Base-by-base conservation (phyloP, 495 filamentous ascomycete species). In the Opeltia flavorubescens region DNA sequence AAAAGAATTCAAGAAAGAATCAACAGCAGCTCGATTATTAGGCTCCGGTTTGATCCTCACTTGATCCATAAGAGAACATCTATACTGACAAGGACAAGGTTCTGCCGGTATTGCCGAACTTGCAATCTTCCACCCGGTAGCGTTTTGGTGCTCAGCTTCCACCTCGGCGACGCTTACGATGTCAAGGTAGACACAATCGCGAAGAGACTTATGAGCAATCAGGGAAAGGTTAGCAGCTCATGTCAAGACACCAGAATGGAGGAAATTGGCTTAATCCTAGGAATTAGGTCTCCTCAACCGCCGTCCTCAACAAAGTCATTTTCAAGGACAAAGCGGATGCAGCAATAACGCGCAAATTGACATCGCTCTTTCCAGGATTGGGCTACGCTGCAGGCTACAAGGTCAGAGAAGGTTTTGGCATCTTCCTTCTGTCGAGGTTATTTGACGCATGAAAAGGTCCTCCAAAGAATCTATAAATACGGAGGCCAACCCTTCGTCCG, bases 191-290 rank as follows among this genome's bases (percentile, higher is more conserved):
- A 99, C 64, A 99, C 91, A 34, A 94, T 86, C 48, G 88, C 91
- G 40, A 99, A 99, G 72, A 85, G 91, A 39, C 78, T 99, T 67
- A 99, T 99, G 91, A 94, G 87, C 80, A 96, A 99, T 64, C 82
- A 94, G 59, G 76, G 75, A 55, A 78, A 72, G 66, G 84, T 86
- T 56, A 61, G 66, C 47, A 47, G 21, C 43, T 34, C 48, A 30
- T 31, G 31, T 44, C 21, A 12, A 24, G 50, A 18, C n/a, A n/a
- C 17, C 27, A 23, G 5, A 21, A 9, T 44, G 28, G 26, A 33
- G 2, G 45, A 56, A 40, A 57, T 31, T 11, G 38, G 43, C 26
- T 24, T 30, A 41, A 44, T 53, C 40, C 30, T 42, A 12, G 4
- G 12, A 8, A 15, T 25, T 56, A 86, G 81, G 74, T 91, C 57